Conservation (phyloP, 164 flowering plant species). For the Berberis thunbergii region DNA sequence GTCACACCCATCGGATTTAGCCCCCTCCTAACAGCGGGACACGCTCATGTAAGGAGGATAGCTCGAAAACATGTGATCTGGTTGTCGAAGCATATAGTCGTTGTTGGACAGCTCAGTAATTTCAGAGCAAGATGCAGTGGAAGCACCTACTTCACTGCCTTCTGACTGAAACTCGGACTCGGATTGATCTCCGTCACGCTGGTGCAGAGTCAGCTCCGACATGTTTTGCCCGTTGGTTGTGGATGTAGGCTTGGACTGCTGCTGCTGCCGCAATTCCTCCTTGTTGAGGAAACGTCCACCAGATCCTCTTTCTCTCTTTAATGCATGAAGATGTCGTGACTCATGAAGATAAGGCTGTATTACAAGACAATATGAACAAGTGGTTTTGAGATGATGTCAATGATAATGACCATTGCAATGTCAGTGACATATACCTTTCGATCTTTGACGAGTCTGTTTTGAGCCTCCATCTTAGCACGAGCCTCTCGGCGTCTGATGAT, state of each 20-base stretch:
- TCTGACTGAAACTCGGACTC: conserved; percentile 20
- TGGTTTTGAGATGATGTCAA: not conserved
- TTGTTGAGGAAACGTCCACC: conserved; percentile 84
- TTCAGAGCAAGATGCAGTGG: conserved; percentile 24
- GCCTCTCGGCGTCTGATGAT: conserved; percentile 71
- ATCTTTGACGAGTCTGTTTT: conserved; percentile 54
- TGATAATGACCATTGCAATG: not conserved
- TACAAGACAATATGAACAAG: not conserved
- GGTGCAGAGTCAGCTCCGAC: conserved; percentile 13
- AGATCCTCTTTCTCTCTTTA: conserved; percentile 70
- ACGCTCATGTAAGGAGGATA: conserved; percentile 24
- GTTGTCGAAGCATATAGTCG: conserved; percentile 20
- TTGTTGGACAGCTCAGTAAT: conserved; percentile 19
- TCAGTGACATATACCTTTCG: conserved; percentile 42
- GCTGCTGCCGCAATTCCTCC: conserved; percentile 19
- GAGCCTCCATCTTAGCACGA: conserved; percentile 83
- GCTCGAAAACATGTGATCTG: conserved; percentile 27
- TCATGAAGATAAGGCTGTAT: conserved; percentile 80
- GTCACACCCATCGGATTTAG: conserved; percentile 22
- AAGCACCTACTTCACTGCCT: conserved; percentile 15
- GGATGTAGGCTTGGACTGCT: conserved; percentile 18
- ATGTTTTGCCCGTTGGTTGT: conserved; percentile 4
- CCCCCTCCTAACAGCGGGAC: conserved; percentile 29
- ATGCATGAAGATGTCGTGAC: conserved; percentile 81
- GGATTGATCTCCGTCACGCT: conserved; percentile 11